phyloP scores from a whole-genome alignment of 768 basidiomycete genomes.

The Brasilioporus rufonigricans region DNA sequence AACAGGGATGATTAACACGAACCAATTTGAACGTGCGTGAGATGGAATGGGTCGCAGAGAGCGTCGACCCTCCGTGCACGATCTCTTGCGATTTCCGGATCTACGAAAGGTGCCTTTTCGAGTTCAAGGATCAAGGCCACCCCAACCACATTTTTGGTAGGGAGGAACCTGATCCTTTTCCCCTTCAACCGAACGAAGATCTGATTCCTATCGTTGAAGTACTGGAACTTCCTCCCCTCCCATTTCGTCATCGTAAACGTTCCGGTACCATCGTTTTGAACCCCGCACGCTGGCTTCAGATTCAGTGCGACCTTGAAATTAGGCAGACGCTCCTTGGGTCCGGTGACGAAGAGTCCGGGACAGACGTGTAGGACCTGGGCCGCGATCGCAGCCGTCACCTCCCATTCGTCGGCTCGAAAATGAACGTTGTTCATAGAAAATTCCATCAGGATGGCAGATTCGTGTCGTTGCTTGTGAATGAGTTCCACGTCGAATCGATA shows the following conservation, averaged over 20 bases:
- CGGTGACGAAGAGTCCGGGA: conserved; percentile 27
- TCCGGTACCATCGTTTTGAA: conserved; percentile 56
- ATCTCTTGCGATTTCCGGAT: conserved; percentile 53
- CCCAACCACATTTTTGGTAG: conserved; percentile 6
- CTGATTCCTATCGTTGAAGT: conserved; percentile 37
- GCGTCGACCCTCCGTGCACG: conserved; percentile 42
- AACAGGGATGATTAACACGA: conserved; percentile 24
- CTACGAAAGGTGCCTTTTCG: conserved; percentile 54
- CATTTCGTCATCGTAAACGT: conserved; percentile 27
- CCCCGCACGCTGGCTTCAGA: conserved; percentile 44
- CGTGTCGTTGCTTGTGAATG: background rate
- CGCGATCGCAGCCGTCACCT: conserved; percentile 60
- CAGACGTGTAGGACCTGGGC: conserved; percentile 46
- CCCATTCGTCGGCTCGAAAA: conserved; percentile 46
- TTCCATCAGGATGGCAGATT: conserved; percentile 32
- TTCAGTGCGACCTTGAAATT: conserved; percentile 64
- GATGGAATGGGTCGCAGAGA: conserved; percentile 48
- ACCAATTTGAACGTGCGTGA: conserved; percentile 69
- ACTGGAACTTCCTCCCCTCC: conserved; percentile 47
- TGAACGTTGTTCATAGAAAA: conserved; percentile 33
- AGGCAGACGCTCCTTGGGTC: conserved; percentile 30
- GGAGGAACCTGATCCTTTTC: conserved; percentile 38
- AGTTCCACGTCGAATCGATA: background rate
- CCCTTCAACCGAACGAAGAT: conserved; percentile 40
- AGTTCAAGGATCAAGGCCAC: conserved; percentile 35